These are phyloP conservation scores for Xerocomellus dryophilus DNA, from an alignment of 768 basidiomycete species.

Conservation along the genomic window DNA sequence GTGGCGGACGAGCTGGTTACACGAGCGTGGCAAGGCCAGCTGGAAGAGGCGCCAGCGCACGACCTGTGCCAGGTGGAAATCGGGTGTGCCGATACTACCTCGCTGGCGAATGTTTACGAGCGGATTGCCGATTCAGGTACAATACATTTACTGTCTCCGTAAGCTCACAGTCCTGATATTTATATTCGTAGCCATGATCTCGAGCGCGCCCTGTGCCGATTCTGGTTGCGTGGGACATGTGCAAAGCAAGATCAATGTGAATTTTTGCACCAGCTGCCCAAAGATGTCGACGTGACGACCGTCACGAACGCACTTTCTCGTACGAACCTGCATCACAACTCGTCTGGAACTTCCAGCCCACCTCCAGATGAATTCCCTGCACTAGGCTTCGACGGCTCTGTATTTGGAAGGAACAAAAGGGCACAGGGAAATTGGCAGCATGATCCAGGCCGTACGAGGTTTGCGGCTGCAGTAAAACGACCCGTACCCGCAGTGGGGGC, in stretches of 20 bases:
- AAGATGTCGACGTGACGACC: conserved; percentile 75
- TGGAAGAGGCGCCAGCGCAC: conserved; percentile 28
- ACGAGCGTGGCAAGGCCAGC: conserved; percentile 18
- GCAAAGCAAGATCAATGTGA: conserved; percentile 96
- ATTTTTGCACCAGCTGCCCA: conserved; percentile 88
- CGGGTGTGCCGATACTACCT: conserved; percentile 96
- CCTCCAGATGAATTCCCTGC: conserved; percentile 68
- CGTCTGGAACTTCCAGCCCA: conserved; percentile 33
- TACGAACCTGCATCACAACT: conserved; percentile 51
- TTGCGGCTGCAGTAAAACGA: conserved; percentile 88
- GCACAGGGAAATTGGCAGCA: conserved; percentile 46
- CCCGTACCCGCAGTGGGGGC: conserved; percentile 38
- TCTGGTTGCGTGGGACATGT: conserved; percentile 97
- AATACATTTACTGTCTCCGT: conserved; percentile 18
- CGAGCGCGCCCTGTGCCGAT: conserved; percentile 90
- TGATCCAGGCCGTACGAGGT: conserved; percentile 87
- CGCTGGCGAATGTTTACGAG: conserved; percentile 91
- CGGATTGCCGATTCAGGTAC: conserved; percentile 97
- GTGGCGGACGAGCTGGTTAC: conserved; percentile 42
- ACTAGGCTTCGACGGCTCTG: conserved; percentile 46
- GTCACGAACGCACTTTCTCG: conserved; percentile 66
- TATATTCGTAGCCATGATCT: conserved; percentile 73
- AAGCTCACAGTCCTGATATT: conserved; percentile 10
- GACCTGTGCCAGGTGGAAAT: conserved; percentile 46
- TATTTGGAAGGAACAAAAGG: conserved; percentile 40